Conservation (phyloP, 2,329 filamentous ascomycete species). For the Pezizomycotina sp. region DNA sequence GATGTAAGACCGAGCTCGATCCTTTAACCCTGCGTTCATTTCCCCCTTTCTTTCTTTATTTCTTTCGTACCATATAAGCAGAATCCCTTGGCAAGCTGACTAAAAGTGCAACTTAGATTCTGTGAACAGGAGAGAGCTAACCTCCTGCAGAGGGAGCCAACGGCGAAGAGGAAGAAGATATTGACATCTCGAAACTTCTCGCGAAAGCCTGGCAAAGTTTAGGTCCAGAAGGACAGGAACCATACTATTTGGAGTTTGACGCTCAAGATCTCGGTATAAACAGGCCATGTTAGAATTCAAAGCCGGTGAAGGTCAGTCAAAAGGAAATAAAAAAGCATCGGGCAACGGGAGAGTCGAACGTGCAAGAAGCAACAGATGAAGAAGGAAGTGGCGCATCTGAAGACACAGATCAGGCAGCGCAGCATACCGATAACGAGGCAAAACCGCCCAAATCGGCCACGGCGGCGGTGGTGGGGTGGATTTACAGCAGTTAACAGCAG, state of each 20-base stretch:
- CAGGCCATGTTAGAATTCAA: too few relatives aligned
- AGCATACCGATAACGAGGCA: too few relatives aligned
- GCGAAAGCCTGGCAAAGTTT: conserved; percentile 26
- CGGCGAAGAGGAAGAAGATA: conserved; percentile 25
- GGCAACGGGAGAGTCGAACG: too few relatives aligned
- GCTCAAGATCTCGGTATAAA: conserved; percentile 22
- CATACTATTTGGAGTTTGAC: conserved; percentile 25
- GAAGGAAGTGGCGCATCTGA: too few relatives aligned
- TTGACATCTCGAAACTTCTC: conserved; percentile 25
- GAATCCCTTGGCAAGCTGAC: too few relatives aligned
- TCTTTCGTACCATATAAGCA: conserved; percentile 11
- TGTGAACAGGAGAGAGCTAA: conserved; percentile 25
- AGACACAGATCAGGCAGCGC: too few relatives aligned
- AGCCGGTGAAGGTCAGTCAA: too few relatives aligned
- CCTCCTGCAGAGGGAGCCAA: conserved; percentile 22
- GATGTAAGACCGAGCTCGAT: conserved; percentile 19
- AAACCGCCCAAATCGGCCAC: too few relatives aligned
- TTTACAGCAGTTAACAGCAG: too few relatives aligned
- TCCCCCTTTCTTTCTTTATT: conserved; percentile 1
- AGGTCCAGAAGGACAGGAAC: conserved; percentile 22
- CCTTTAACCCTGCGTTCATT: neutral
- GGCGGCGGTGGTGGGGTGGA: too few relatives aligned
- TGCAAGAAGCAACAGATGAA: too few relatives aligned
- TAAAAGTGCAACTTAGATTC: conserved; percentile 24
- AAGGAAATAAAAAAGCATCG: too few relatives aligned